Base-by-base conservation (phyloP, 352 stramenopile species). In the Peronospora belbahrii region DNA sequence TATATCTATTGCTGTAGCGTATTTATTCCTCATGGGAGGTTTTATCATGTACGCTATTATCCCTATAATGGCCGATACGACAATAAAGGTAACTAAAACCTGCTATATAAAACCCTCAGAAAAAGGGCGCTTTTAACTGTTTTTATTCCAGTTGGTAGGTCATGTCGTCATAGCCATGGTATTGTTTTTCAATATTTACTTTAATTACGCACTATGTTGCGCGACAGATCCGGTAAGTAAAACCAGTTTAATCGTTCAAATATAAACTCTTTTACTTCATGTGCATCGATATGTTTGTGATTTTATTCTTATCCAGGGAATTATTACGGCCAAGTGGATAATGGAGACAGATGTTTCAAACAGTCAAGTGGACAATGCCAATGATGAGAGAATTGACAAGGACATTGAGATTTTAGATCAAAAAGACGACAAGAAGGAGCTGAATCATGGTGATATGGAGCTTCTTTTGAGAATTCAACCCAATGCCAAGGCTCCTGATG, bases 201-300 rank as follows among this genome's bases (percentile, higher is more conserved):
- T 85, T 66, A 87, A 87, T 59, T 87, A 87, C 49, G 68, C 66
- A 13, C 49, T 87, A 14, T 84, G 75, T 37, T 62, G 80, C 33
- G 60, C 67, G 1, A 84, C 67, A 5, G 69, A 87, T 33, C 73
- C 75, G 50, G 75, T 76, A 50, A 6, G 33, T 19, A 13, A 9
- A 13, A 3, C 14, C 20, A 7, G 6, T 27, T 27, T 27, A 27
- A 4, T 27, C 6, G 23, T 4, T 9, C 9, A 27, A 27, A 27
- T 27, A 27, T 27, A 0, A n/a, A n/a, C n/a, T 22, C 8, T 31
- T 41, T 31, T 40, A 36, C 40, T 58, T 4, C 52, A 38, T 30
- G 8, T 40, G 32, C n/a, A n/a, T n/a, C n/a, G n/a, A n/a, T n/a
- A n/a, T n/a, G n/a, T n/a, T n/a, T 14, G 3, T 49, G 23, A 20